Evolutionary conservation across 176 grass and related monocot species (phyloP), one percentile per base, ranked within the genome.

Genomic region (Rhynchospora tenuis): DNA sequence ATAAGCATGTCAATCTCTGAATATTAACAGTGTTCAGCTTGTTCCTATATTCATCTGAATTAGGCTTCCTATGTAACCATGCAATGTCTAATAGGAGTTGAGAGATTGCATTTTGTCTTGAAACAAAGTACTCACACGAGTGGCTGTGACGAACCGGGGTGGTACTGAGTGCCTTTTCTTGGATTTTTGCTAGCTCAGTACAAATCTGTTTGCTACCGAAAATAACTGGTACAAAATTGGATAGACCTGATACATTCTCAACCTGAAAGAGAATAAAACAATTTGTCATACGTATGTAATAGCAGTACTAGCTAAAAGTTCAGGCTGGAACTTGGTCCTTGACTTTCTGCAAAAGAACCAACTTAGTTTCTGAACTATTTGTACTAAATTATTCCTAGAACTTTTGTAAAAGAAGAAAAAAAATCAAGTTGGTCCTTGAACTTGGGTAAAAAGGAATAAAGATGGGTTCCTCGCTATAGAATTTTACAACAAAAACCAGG

Each of bases 181-280:
- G 89, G 64, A 99, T 89, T 84, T 75, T 87, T 19, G 91, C 84
- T 91, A 99, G 71, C 69, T 99, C 93, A 56, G 86, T 89, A 80
- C 96, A 99, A 47, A 93, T 61, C 44, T 99, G 47, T 81, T 91
- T 93, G 70, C 76, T 99, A 64, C 93, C 91, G 50, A 99, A 84
- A 84, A 99, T 68, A 20, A 99, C 80, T 82, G 96, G 93, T 44
- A 99, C 86, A 87, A 95, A 99, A 83, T 99, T 99, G 82, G 96
- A 99, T 88, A 99, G 81, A 56, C 96, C 96, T 81, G 82, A 91
- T 19, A 90, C 73, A 65, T 99, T 99, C 82, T 99, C 96, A 4
- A 99, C 93, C 96, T 99, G 85, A 54, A 89, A 89, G 68, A 28
- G 64, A 73, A 13, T 84, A 65, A 31, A 81, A 3, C n/a, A 75